Evolutionary conservation across 2,329 filamentous ascomycete genomes (phyloP).

Genomic region (Xylariaceae sp.): DNA sequence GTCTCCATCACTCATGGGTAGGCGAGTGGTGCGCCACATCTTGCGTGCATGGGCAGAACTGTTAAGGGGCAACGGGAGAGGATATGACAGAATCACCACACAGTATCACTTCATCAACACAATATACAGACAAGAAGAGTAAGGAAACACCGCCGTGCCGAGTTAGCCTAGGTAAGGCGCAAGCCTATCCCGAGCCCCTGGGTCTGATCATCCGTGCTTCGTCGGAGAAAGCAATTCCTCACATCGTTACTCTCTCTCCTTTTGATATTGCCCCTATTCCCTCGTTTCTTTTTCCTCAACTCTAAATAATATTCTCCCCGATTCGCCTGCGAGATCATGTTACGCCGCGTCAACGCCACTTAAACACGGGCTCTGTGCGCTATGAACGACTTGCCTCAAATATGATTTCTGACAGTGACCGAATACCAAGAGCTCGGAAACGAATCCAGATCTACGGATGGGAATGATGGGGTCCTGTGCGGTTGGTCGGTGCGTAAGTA

Average conservation of each 20-base stretch:
- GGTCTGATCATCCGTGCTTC: not conserved
- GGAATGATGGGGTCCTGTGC: not conserved
- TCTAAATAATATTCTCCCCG: not conserved
- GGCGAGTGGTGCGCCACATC: not conserved
- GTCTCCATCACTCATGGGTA: not conserved
- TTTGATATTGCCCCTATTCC: not conserved
- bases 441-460: not conserved
- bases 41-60: not conserved
- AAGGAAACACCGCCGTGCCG: not conserved
- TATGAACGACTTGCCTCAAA: not conserved
- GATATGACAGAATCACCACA: not conserved
- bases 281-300: not conserved
- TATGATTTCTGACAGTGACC: not conserved
- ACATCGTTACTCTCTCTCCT: not conserved
- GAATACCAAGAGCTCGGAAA: not conserved
- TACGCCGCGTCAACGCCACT: constrained; percentile 25
- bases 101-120: not conserved
- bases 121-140: not conserved
- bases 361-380: not conserved
- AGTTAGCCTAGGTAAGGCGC: not conserved
- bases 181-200: constrained; percentile 2
- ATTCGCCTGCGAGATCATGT: constrained; percentile 29
- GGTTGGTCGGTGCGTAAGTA: not conserved
- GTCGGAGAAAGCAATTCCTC: not conserved
- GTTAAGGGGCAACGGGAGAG: not conserved